Evolutionary conservation across 148 eudicot species (phyloP), one percentile per base, ranked within the genome.

Genomic region (Persicaria tinctoria): DNA sequence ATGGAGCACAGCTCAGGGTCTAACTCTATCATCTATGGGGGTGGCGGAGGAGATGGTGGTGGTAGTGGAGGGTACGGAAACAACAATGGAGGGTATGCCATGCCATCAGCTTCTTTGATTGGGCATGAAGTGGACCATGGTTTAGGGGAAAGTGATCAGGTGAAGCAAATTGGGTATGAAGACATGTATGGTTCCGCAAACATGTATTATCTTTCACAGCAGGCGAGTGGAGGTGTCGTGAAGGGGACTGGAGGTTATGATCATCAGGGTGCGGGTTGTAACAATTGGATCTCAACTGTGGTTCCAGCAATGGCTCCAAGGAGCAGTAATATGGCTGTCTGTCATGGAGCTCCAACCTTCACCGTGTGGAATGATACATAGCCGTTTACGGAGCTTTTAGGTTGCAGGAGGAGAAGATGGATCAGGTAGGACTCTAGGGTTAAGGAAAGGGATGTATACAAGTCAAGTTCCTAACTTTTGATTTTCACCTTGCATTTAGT

Each of bases 351-450:
- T 63, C 87, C 87, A 5, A 82, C 86, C 0, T 92, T 92, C 74
- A 86, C 90, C 0, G 90, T 85, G 18, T 93, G 96, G 96, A 87
- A 90, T 70, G 89, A 89, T 63, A 64, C 91, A 9, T 92, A 78
- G 76, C 2, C 1, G 13, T 75, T 74, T 13, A 27, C 14, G 50
- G 12, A 38, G 55, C 0, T 47, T 17, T 32, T 54, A 46, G 13
- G n/a, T 12, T 3, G 5, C 3, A 32, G 41, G 41, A 32, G 41
- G 41, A 32, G 41, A 32, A 32, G 41, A 32, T 32, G 41, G 41
- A 32, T 32, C 41, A 32, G 41, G 41, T 32, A 32, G 41, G 41
- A 32, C 41, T 32, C 41, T 32, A 32, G 41, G 41, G 41, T 32
- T 32, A 32, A 11, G n/a, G 7, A 6, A 46, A 48, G 27, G 56